Percentiles rank a stretch among this genome's conserved stretches.
phyloP scores from a whole-genome alignment of 2,329 filamentous ascomycete genomes.

The Shiraia bambusicola region DNA sequence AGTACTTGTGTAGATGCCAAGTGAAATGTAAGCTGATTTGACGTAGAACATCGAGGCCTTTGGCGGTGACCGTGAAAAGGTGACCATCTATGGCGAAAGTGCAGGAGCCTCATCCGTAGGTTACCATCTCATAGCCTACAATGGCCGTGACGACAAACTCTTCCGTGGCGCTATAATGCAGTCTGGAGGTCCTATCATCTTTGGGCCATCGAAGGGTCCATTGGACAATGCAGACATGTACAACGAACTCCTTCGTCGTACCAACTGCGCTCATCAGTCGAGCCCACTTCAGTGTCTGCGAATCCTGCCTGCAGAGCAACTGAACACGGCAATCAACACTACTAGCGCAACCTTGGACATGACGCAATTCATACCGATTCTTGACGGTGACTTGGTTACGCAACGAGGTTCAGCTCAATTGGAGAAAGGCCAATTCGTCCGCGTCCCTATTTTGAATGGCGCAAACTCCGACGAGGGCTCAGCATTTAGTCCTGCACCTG shows the following conservation, averaged over 20 bases:
- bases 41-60: conserved; percentile 45
- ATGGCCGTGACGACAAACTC: conserved; percentile 50
- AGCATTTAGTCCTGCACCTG: conserved; percentile 54
- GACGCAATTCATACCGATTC: conserved; percentile 44
- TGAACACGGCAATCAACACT: conserved; percentile 57
- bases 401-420: conserved; percentile 58
- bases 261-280: conserved; percentile 25
- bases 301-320: conserved; percentile 57
- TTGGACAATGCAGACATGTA: conserved; percentile 23
- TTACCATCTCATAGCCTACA: conserved; percentile 49
- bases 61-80: conserved; percentile 46
- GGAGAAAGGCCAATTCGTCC: conserved; percentile 59
- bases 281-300: conserved; percentile 56
- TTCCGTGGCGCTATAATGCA: conserved; percentile 53
- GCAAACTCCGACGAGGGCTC: conserved; percentile 68
- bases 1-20: no score
- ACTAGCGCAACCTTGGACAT: conserved; percentile 29
- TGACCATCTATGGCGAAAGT: conserved; percentile 50
- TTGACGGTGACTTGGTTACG: conserved; percentile 60
- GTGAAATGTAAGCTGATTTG: no score
- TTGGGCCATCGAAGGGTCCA: conserved; percentile 17
- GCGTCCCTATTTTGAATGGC: conserved; percentile 64
- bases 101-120: conserved; percentile 50
- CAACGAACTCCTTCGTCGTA: conserved; percentile 21
- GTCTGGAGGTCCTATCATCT: conserved; percentile 44